Evolutionary conservation across 208 protist species (phyloP).

Genomic region (Kentomonas sorsogonicus): DNA sequence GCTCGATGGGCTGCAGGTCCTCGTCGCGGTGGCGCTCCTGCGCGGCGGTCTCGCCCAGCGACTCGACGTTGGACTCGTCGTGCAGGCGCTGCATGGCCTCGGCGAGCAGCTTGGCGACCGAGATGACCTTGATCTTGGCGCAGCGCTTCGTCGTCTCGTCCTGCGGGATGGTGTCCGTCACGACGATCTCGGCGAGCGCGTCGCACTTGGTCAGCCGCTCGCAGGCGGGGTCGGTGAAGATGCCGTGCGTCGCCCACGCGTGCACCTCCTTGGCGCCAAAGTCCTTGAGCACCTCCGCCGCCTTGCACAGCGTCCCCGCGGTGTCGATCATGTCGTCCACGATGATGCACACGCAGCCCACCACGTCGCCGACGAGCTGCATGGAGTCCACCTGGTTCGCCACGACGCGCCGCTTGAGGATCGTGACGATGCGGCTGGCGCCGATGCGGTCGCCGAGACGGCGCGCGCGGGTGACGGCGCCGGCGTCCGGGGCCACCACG

Average conservation of each 20-base stretch:
- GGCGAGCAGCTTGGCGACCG: slow-evolving; percentile 77
- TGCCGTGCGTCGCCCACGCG: slow-evolving; percentile 92
- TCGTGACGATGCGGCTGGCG: slow-evolving; percentile 90
- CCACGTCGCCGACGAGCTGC: slow-evolving; percentile 94
- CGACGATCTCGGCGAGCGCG: slow-evolving; percentile 87
- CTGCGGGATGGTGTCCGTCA: slow-evolving; percentile 92
- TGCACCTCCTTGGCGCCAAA: slow-evolving; percentile 92
- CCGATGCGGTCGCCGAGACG: slow-evolving; percentile 77
- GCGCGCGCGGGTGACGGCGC: slow-evolving; percentile 91
- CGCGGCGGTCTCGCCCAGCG: slow-evolving; percentile 19
- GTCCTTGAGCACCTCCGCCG: slow-evolving; percentile 92
- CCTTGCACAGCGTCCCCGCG: slow-evolving; percentile 91
- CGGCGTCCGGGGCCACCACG: slow-evolving; percentile 95
- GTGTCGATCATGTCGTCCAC: slow-evolving; percentile 99
- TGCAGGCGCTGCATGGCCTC: slow-evolving; percentile 87
- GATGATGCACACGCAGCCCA: slow-evolving; percentile 92
- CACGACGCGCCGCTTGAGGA: slow-evolving; percentile 92
- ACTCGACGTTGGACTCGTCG: slow-evolving; percentile 77
- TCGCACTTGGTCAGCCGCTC: slow-evolving; percentile 84
- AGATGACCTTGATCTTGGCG: slow-evolving; percentile 83
- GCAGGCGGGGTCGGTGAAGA: slow-evolving; percentile 92
- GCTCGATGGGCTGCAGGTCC: slow-evolving; percentile 74
- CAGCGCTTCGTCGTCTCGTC: slow-evolving; percentile 53
- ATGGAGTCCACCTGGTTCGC: slow-evolving; percentile 91
- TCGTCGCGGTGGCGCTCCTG: slow-evolving; percentile 36